These are phyloP conservation scores for Favolaschia claudopus DNA, from an alignment of 768 basidiomycete genomes.

Conservation along the genomic window DNA sequence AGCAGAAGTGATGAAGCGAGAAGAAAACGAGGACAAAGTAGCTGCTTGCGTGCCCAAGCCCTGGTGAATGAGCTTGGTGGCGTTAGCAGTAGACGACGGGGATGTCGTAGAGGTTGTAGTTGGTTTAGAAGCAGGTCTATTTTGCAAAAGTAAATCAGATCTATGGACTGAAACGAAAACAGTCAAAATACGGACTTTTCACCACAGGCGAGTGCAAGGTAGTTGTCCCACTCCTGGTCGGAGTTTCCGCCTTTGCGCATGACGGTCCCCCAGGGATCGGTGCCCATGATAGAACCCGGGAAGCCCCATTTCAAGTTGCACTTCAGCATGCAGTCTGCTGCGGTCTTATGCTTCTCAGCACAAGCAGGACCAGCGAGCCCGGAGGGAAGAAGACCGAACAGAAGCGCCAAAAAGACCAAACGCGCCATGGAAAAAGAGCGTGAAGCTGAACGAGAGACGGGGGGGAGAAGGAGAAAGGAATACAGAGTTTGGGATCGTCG, in stretches of 20 bases:
- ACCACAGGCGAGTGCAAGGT: slow-evolving; percentile 55
- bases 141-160: neutral
- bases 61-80: slow-evolving; percentile 30
- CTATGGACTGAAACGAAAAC: neutral
- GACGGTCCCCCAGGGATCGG: slow-evolving; percentile 64
- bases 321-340: slow-evolving; percentile 43
- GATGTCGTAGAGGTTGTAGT: slow-evolving; percentile 12
- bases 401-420: slow-evolving; percentile 44
- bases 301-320: slow-evolving; percentile 57
- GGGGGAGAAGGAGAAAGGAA: slow-evolving; percentile 35
- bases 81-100: slow-evolving; percentile 26
- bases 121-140: neutral
- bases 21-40: slow-evolving; percentile 11
- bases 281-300: slow-evolving; percentile 57
- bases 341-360: slow-evolving; percentile 43
- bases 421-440: slow-evolving; percentile 44
- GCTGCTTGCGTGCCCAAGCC: slow-evolving; percentile 18
- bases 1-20: slow-evolving; percentile 23
- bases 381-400: slow-evolving; percentile 44
- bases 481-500: too few relatives aligned
- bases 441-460: slow-evolving; percentile 28
- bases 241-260: slow-evolving; percentile 43
- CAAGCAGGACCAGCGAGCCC: slow-evolving; percentile 57
- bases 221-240: slow-evolving; percentile 41
- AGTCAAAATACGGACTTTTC: slow-evolving; percentile 22